phyloP scores from a whole-genome alignment of 1,284 basidiomycete species.

The Leccinum insolens region DNA sequence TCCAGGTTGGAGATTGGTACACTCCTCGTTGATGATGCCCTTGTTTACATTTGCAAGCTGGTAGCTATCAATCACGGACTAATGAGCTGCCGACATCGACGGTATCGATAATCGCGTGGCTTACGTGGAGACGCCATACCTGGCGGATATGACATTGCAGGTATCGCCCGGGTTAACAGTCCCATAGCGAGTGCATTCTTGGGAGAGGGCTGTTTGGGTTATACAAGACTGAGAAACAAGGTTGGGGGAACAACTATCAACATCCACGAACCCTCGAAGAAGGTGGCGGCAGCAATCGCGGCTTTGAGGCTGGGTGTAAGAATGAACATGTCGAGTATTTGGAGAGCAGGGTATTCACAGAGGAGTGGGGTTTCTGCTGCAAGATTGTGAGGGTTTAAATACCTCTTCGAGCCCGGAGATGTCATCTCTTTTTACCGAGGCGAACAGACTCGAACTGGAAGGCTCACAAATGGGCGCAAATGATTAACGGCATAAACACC shows the following conservation, averaged over 20 bases:
- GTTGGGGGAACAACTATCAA: neutral
- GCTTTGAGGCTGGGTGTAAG: neutral
- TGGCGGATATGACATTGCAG: neutral
- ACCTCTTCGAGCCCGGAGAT: neutral
- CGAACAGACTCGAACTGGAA: neutral
- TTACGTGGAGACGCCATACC: neutral
- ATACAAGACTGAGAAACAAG: neutral
- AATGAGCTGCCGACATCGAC: neutral
- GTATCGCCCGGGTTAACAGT: neutral
- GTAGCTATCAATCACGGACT: neutral
- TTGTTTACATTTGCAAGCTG: neutral
- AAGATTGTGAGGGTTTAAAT: neutral
- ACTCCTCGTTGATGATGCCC: neutral
- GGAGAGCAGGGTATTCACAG: neutral
- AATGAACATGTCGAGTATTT: neutral
- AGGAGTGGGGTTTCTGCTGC: neutral
- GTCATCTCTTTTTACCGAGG: neutral
- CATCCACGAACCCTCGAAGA: neutral
- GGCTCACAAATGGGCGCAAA: neutral
- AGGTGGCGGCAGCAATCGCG: neutral
- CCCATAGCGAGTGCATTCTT: neutral
- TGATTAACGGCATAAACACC: neutral
- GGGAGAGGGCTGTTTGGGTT: neutral
- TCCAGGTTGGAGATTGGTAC: neutral
- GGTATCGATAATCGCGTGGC: neutral